Evolutionary conservation across 2,329 filamentous ascomycete species (phyloP), one percentile per base, ranked within the genome.

Genomic region (Didymella glomerata): DNA sequence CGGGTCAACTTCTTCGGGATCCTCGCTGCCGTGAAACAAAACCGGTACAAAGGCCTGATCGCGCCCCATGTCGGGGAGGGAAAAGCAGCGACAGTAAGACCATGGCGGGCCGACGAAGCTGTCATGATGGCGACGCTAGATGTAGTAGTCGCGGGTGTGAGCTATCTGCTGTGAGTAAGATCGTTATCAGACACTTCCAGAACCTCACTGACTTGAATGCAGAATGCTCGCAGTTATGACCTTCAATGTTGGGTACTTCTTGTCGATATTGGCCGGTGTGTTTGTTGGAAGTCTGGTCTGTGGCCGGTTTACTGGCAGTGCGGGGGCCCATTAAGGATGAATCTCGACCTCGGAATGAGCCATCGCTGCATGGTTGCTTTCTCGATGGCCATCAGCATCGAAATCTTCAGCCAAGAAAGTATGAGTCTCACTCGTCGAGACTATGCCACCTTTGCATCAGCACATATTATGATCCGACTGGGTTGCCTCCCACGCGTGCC

Each of bases 191-290:
- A 30, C 16, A 41, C 27, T 18, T 30, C 11, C 13, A n/a, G 53
- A 1, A 8, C 40, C n/a, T 30, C 30, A 27, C 50, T 53, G 53
- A 61, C 42, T 44, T 0, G 49, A 40, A 13, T 16, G 25, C 65
- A 96, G 92, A 49, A 96, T 96, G 92, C 80, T 96, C 78, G 90
- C 90, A 4, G 90, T 95, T 72, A 96, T 94, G 91, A 93, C 90
- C 0, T 86, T 92, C 82, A 94, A 94, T 68, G 84, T 93, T 11
- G 91, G 91, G 11, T 94, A 93, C 74, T 93, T 93, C 74, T 77
- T 92, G 50, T 92, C 90, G 0, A 83, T 93, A 10, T 83, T 95
- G 4, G 88, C 81, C 3, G 89, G 89, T 8, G 85, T 90, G 1
- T 97, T 97, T 71, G 69, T 95, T 5, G 93, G 93, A 25, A 94